Evolutionary conservation across 1,139 yeast species (phyloP).

Genomic region (Pichia sp.): DNA sequence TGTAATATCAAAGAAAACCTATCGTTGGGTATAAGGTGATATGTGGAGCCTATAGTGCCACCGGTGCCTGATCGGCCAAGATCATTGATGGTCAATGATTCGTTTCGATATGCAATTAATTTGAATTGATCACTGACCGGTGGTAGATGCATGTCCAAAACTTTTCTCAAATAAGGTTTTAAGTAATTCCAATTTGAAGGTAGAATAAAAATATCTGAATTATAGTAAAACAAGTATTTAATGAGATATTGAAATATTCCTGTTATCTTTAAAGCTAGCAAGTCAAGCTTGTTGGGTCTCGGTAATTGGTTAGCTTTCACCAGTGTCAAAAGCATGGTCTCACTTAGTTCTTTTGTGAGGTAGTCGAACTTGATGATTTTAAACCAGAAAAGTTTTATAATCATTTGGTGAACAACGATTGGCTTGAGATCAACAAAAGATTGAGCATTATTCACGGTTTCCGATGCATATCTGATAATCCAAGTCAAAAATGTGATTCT

Average conservation of each 20-base stretch:
- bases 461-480: conserved; percentile 52
- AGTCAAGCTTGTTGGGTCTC: conserved; percentile 18
- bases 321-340: conserved; percentile 40
- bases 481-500: conserved; percentile 58
- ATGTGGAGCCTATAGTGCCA: background rate
- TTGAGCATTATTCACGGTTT: conserved; percentile 36
- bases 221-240: conserved; percentile 49
- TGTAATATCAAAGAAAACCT: conserved; percentile 21
- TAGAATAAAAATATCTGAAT: conserved; percentile 70
- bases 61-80: conserved; percentile 13
- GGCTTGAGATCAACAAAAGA: conserved; percentile 22
- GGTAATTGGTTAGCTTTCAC: conserved; percentile 23
- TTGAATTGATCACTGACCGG: conserved; percentile 51
- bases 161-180: conserved; percentile 48
- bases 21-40: conserved; percentile 14
- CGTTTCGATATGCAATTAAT: conserved; percentile 63
- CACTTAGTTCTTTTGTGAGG: conserved; percentile 58
- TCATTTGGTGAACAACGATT: conserved; percentile 44
- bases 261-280: conserved; percentile 15
- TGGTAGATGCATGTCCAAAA: conserved; percentile 36
- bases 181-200: conserved; percentile 70
- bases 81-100: conserved; percentile 58
- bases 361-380: conserved; percentile 53
- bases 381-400: conserved; percentile 69
- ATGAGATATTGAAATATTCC: conserved; percentile 36